These are phyloP conservation scores for Schizosaccharomyces osmophilus DNA, from an alignment of 805 yeast genomes.

Conservation along the genomic window DNA sequence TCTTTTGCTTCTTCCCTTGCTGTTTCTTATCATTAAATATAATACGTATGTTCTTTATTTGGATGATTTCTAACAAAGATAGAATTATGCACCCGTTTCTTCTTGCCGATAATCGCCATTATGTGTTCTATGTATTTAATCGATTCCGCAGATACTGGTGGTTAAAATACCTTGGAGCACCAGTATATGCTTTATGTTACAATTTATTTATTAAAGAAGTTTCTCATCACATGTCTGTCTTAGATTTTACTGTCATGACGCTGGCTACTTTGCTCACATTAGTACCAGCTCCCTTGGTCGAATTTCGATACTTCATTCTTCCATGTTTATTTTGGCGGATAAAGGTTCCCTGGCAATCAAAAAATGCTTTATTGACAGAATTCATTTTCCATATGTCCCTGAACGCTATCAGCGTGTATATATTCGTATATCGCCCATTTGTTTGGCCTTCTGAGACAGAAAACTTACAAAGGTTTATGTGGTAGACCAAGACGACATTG, in stretches of 20 bases:
- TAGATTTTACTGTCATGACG: constrained; percentile 19
- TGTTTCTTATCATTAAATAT: background rate
- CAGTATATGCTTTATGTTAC: constrained; percentile 39
- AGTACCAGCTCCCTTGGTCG: constrained; percentile 77
- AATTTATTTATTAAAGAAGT: constrained; percentile 13
- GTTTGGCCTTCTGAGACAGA: constrained; percentile 39
- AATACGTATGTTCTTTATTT: background rate
- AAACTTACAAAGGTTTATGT: constrained; percentile 53
- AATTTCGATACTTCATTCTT: constrained; percentile 73
- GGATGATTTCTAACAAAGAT: background rate
- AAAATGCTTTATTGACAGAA: constrained; percentile 20
- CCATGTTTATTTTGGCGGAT: constrained; percentile 61
- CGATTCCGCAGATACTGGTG: constrained; percentile 30
- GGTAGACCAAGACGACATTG: constrained; percentile 27
- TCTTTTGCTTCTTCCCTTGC: background rate
- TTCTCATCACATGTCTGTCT: background rate
- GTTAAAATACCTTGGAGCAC: constrained; percentile 28
- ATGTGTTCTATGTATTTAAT: constrained; percentile 64
- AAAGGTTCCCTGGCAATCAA: background rate
- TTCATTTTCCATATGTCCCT: constrained; percentile 35
- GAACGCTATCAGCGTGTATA: constrained; percentile 25
- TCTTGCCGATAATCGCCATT: constrained; percentile 84
- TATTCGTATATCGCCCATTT: constrained; percentile 42
- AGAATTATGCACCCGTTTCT: constrained; percentile 54
- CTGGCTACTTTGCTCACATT: constrained; percentile 34